phyloP scores from a whole-genome alignment of 2,329 filamentous ascomycete species.

The Colletotrichum sp. region DNA sequence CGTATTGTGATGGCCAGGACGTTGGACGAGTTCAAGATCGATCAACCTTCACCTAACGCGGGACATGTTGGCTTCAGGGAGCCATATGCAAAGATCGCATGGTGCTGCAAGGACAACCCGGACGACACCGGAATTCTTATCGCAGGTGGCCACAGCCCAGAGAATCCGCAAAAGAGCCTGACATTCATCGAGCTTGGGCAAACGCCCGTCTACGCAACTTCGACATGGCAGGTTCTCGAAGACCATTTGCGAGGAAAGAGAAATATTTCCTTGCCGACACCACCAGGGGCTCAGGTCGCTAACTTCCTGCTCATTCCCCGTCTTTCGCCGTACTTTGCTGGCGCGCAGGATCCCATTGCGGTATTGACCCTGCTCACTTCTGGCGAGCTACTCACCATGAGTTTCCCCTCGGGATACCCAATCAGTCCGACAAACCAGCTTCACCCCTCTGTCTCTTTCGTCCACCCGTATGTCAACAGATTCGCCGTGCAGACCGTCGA shows the following conservation, averaged over 20 bases:
- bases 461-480: constrained; percentile 86
- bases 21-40: constrained; percentile 74
- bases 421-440: constrained; percentile 94
- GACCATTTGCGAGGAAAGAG: constrained; percentile 82
- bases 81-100: constrained; percentile 79
- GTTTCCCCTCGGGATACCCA: constrained; percentile 89
- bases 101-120: constrained; percentile 93
- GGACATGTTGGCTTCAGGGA: constrained; percentile 67
- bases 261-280: constrained; percentile 74
- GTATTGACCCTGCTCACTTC: constrained; percentile 81
- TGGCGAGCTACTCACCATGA: constrained; percentile 87
- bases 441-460: constrained; percentile 84
- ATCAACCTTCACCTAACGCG: constrained; percentile 64
- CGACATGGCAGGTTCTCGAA: constrained; percentile 83
- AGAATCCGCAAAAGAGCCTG: constrained; percentile 74
- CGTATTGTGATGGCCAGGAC: constrained; percentile 84
- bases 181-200: constrained; percentile 89
- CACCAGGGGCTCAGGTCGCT: constrained; percentile 76
- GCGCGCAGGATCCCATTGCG: constrained; percentile 89
- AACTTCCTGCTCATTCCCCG: constrained; percentile 87
- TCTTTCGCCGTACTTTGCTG: constrained; percentile 81
- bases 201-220: constrained; percentile 90
- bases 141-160: constrained; percentile 77
- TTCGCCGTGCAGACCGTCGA: constrained; percentile 76
- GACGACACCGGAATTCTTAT: constrained; percentile 92